Base-by-base conservation (phyloP, 345 rosid species). In the Balakata baccata region DNA sequence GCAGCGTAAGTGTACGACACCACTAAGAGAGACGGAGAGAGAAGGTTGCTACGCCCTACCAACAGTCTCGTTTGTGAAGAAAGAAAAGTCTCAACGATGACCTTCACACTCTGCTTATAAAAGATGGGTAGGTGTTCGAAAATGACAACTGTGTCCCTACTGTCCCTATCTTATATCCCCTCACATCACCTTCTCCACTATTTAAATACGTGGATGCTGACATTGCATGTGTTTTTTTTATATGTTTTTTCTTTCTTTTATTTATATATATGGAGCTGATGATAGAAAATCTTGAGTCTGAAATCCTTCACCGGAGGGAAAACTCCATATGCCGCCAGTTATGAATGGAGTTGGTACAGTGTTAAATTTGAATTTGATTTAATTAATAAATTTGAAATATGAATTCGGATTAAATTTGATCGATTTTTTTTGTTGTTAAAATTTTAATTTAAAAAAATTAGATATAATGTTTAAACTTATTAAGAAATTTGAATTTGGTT, bases 111-210 rank as follows among this genome's bases (percentile, higher is more conserved):
- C 60, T 71, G 62, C 59, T 79, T 83, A 67, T 81, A 83, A 71
- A 71, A 76, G 46, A 47, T 60, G 0, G 74, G 78, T 74, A 47
- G 80, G 86, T 80, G 75, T 71, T 37, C 0, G 70, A 81, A 81
- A 83, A 83, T 80, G 86, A 86, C 89, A 50, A 66, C 23, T 64
- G 43, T 64, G 66, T 70, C 79, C 79, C 65, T 60, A 47, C 38
- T 39, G 6, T 4, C 23, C 51, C 7, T 9, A 16, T 34, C 9
- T 5, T 58, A 2, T 14, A 9, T 7, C 20, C 61, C 61, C 34
- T 3, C 25, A 0, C 18, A 0, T 10, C 18, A 54, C 59, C 59
- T 54, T 54, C 61, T 22, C 61, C 34, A 20, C 61, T n/a, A n/a
- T n/a, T n/a, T 57, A 10, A 5, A 20, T 57, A 22, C 61, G 61